Evolutionary conservation across 371 early-diverging fungal genomes (phyloP), one percentile per base, ranked within the genome.

Genomic region (Zychaea mexicana): DNA sequence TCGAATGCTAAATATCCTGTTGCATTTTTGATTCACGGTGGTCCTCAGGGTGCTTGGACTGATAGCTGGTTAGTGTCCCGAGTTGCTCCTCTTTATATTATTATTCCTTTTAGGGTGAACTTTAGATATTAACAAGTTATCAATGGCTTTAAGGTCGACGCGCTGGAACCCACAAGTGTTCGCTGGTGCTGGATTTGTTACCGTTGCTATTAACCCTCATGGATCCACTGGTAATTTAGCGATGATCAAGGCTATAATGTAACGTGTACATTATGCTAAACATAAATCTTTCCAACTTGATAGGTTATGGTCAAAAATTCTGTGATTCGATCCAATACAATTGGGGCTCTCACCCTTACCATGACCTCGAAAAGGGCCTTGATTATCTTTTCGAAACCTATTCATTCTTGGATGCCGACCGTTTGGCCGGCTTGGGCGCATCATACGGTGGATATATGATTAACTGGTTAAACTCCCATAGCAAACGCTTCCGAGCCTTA

Each of bases 381-480:
- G 84, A 91, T 57, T 82, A 88, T 64, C 81, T 90, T 6, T 73
- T 92, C 7, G 76, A 79, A 7, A 69, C 70, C 17, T 86, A 86
- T 64, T 52, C 72, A 4, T 91, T 83, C 61, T 75, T 93, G 30
- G 93, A 94, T 69, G 42, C 64, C 17, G 62, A 73, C 5, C 80
- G 91, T 10, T 66, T 92, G 15, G 82, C 83, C 30, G 95, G 85
- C 15, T 74, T 93, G 21, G 95, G 95, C 28, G 94, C 90, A 1
- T 87, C 88, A 10, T 94, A 92, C 72, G 95, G 95, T 64, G 95
- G 94, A 0, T 93, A 86, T 69, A 92, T 91, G 92, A 83, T 91
- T 67, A 93, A 93, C 69, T 91, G 90, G 90, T 53, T 78, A n/a
- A 80, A 82, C 53, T 81, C 79, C 0, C 73, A 78, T 32, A 75